These are phyloP conservation scores for Mycothermus thermophilus DNA, from an alignment of 495 filamentous ascomycete species.

Conservation along the genomic window DNA sequence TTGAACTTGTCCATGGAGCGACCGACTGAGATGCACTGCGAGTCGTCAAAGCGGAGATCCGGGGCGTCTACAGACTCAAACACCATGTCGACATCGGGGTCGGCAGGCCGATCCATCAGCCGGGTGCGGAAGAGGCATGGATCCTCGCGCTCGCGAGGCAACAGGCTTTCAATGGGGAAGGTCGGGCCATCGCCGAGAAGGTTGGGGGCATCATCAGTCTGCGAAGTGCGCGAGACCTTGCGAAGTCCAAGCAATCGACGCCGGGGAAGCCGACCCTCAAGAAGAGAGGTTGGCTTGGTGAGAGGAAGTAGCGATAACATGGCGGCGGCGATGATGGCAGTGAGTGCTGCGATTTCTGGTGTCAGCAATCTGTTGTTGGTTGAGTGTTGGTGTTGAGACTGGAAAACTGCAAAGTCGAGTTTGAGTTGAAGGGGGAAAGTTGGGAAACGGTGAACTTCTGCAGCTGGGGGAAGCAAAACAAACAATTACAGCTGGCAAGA, in stretches of 20 bases:
- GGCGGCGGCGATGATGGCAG: no score
- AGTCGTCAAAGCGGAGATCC: constrained; percentile 10
- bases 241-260: no score
- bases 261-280: neutral
- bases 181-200: neutral
- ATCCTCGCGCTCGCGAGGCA: constrained; percentile 1
- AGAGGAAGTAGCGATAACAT: constrained; percentile 3
- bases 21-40: constrained; percentile 10
- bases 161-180: neutral
- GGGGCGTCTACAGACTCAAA: neutral
- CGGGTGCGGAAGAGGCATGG: constrained; percentile 9
- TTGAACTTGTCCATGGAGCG: constrained; percentile 2
- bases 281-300: neutral
- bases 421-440: no score
- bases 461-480: no score
- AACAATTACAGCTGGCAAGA: no score
- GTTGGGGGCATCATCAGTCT: neutral
- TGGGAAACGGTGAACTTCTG: no score
- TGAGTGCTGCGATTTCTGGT: no score
- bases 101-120: constrained; percentile 3
- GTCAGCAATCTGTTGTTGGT: no score
- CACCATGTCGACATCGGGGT: neutral
- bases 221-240: no score
- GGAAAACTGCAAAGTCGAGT: no score
- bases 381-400: no score